phyloP scores from a whole-genome alignment of 164 flowering plant genomes.

The Vitis riparia region DNA sequence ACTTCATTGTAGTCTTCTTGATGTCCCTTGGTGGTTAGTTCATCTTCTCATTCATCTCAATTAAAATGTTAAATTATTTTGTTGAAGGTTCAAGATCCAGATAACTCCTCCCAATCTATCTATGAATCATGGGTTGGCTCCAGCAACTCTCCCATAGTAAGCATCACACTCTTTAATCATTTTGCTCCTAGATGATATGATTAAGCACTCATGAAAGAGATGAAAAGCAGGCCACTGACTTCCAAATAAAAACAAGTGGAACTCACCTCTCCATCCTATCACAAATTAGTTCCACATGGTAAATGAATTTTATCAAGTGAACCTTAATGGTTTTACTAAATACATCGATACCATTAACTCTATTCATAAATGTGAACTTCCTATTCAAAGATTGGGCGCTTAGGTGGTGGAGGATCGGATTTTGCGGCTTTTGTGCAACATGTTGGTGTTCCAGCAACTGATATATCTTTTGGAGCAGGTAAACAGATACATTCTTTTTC shows the following conservation, averaged over 20 bases:
- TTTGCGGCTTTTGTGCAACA: conserved; percentile 75
- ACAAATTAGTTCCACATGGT: background rate
- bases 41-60: background rate
- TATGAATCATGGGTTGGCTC: conserved; percentile 63
- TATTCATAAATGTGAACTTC: background rate
- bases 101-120: conserved; percentile 58
- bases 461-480: conserved; percentile 63
- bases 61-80: background rate
- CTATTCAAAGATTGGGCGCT: conserved; percentile 42
- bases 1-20: too few relatives aligned
- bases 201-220: background rate
- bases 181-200: background rate
- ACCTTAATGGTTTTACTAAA: background rate
- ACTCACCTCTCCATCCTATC: background rate
- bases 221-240: background rate
- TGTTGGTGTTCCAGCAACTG: conserved; percentile 64
- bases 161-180: conserved; percentile 3
- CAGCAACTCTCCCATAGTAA: conserved; percentile 37
- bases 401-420: conserved; percentile 71
- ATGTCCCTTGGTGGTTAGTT: background rate
- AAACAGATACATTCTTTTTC: conserved; percentile 1
- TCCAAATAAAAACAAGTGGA: background rate
- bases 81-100: conserved; percentile 74
- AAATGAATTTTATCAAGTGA: background rate
- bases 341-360: too few relatives aligned